Conservation (phyloP, 176 grass and related monocot genomes). For the Lolium perenne region DNA sequence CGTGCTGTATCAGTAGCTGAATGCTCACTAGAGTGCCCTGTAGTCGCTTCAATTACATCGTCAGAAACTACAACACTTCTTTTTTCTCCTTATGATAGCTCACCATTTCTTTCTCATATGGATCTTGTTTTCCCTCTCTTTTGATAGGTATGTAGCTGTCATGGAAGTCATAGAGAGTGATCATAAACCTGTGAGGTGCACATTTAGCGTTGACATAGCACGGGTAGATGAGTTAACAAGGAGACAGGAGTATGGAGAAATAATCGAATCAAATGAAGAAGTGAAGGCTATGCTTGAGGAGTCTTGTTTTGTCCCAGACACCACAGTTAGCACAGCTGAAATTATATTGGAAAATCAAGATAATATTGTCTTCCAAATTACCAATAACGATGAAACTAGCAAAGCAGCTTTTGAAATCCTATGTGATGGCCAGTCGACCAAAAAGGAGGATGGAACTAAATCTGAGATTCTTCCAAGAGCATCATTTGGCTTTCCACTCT, state of each 20-base stretch:
- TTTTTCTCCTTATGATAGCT: conserved; percentile 26
- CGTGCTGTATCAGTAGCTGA: conserved; percentile 83
- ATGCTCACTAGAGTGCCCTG: conserved; percentile 88
- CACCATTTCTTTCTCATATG: conserved; percentile 39
- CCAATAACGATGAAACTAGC: conserved; percentile 69
- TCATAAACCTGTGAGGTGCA: conserved; percentile 98
- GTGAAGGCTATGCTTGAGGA: conserved; percentile 71
- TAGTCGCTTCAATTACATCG: conserved; percentile 90
- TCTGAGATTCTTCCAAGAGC: conserved; percentile 66
- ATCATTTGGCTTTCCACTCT: conserved; percentile 90
- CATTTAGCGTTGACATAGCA: conserved; percentile 91
- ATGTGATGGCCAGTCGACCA: conserved; percentile 73
- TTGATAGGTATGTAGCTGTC: conserved; percentile 86
- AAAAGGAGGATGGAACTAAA: conserved; percentile 62
- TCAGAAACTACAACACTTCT: conserved; percentile 49
- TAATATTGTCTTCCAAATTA: conserved; percentile 67
- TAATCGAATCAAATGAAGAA: conserved; percentile 73
- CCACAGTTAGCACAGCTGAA: conserved; percentile 71
- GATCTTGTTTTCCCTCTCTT: conserved; percentile 33
- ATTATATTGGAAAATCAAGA: conserved; percentile 83
- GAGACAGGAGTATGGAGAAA: conserved; percentile 81
- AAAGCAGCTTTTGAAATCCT: conserved; percentile 77
- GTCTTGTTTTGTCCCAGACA: conserved; percentile 73
- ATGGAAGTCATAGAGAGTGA: conserved; percentile 95
- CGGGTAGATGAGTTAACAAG: conserved; percentile 80